phyloP scores from a whole-genome alignment of 2,329 filamentous ascomycete genomes.

The Lasiodiplodia hormozganensis region DNA sequence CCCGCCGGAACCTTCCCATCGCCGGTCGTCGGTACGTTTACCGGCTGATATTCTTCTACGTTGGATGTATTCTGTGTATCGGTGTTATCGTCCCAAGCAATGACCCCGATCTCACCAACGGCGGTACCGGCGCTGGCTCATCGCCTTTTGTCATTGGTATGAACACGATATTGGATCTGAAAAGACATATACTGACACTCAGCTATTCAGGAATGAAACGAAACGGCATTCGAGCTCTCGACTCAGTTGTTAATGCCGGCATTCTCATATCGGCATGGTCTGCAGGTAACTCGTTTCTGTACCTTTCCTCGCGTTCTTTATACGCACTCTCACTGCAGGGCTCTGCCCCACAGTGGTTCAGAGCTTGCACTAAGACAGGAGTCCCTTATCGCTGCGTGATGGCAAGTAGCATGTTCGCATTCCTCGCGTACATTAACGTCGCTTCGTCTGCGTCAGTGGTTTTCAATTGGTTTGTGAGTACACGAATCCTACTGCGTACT shows the following conservation, averaged over 20 bases:
- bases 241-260: conserved; percentile 72
- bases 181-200: too few species aligned
- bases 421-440: conserved; percentile 59
- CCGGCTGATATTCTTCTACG: conserved; percentile 68
- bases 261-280: conserved; percentile 72
- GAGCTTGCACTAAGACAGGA: conserved; percentile 65
- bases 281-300: conserved; percentile 63
- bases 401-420: conserved; percentile 51
- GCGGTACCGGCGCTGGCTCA: conserved; percentile 61
- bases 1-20: conserved; percentile 64
- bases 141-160: conserved; percentile 59
- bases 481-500: background rate
- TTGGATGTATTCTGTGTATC: conserved; percentile 64
- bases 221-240: conserved; percentile 62
- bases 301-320: conserved; percentile 59
- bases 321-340: conserved; percentile 66
- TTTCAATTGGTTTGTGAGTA: conserved; percentile 70
- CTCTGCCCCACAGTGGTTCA: conserved; percentile 69
- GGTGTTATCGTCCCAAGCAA: conserved; percentile 65
- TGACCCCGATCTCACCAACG: conserved; percentile 58
- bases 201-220: too few species aligned
- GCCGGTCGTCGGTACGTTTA: conserved; percentile 66
- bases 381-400: conserved; percentile 59
- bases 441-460: conserved; percentile 51
- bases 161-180: conserved; percentile 39